These are phyloP conservation scores for Bipolaris cookei DNA, from an alignment of 2,329 filamentous ascomycete species.

Conservation along the genomic window DNA sequence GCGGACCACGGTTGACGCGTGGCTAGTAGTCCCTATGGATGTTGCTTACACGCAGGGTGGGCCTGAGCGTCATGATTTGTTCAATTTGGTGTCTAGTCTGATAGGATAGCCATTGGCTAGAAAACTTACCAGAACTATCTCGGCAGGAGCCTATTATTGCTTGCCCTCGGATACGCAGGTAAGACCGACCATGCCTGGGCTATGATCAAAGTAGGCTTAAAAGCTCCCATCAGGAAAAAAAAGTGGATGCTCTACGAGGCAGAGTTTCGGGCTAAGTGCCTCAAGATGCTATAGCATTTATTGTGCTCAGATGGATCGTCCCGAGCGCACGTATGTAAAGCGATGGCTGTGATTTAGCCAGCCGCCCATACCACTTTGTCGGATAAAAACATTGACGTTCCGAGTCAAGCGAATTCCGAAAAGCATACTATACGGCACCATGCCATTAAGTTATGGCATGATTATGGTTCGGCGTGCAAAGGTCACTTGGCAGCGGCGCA, in stretches of 20 bases:
- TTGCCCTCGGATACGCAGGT: conserved; percentile 7
- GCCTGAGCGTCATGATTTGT: conserved; percentile 19
- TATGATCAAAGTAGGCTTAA: conserved; percentile 5
- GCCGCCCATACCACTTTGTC: conserved; percentile 24
- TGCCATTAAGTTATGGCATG: conserved; percentile 7
- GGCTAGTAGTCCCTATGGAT: conserved; percentile 13
- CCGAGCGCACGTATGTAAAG: conserved; percentile 4
- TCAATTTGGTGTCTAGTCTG: conserved; percentile 25
- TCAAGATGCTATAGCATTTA: conserved; percentile 13
- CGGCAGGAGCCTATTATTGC: conserved; percentile 16
- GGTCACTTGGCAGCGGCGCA: conserved; percentile 8
- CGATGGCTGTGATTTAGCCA: conserved; percentile 27
- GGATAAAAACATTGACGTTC: conserved; percentile 3
- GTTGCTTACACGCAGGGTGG: conserved; percentile 9
- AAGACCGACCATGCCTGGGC: conserved; percentile 6
- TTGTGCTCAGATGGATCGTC: conserved; percentile 17
- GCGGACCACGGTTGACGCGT: conserved; percentile 27
- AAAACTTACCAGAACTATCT: conserved; percentile 12
- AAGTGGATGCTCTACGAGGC: conserved; percentile 8
- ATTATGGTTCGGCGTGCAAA: conserved; percentile 2
- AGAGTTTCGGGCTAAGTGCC: conserved; percentile 5
- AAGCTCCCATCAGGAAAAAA: not conserved
- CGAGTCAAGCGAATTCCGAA: conserved; percentile 15
- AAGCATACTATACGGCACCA: conserved; percentile 19
- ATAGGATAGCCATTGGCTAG: conserved; percentile 11